Evolutionary conservation across 257 asterid genomes (phyloP), one percentile per base, ranked within the genome.

Genomic region (Penstemon barbatus): DNA sequence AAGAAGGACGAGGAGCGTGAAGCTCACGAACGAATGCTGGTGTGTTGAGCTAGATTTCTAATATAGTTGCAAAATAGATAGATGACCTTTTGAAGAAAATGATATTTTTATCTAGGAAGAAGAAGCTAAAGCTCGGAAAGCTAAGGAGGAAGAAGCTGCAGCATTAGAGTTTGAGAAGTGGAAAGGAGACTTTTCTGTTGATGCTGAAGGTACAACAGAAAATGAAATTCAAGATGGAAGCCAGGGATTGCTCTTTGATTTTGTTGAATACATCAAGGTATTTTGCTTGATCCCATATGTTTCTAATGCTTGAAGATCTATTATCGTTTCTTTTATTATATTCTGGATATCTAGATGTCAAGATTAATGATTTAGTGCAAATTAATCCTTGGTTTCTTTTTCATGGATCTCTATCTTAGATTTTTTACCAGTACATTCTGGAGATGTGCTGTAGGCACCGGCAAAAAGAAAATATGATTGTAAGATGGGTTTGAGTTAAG

Each of bases 1-100:
- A 89, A 77, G 76, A 91, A 87, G 83, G 99, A 94, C 60, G 97
- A 94, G 78, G 97, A 94, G 80, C 93, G 92, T n/a, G 99, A 94
- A 76, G 99, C 97, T 71, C 79, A 68, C 8, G 99, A 94, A 79
- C 87, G 81, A 49, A 83, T 49, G 85, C 89, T 91, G 95, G 97
- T 94, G 64, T 65, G 92, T 81, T 65, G 68, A 61, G 52, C 19
- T 56, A 73, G 37, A 39, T 40, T 57, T 66, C 11, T 68, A 56
- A 46, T 49, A 8, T 15, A 11, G 55, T 48, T 48, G 45, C 37
- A 45, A 37, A 56, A 36, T 59, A 39, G 44, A 52, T 10, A 36
- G 15, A 46, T 41, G 46, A 36, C 55, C 1, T 62, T 45, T 42
- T 72, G 50, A 58, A 25, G 58, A 49, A 54, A 60, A 40, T 41